These are phyloP conservation scores for Eurotiales sp. DNA, from an alignment of 2,329 filamentous ascomycete species.

Conservation along the genomic window DNA sequence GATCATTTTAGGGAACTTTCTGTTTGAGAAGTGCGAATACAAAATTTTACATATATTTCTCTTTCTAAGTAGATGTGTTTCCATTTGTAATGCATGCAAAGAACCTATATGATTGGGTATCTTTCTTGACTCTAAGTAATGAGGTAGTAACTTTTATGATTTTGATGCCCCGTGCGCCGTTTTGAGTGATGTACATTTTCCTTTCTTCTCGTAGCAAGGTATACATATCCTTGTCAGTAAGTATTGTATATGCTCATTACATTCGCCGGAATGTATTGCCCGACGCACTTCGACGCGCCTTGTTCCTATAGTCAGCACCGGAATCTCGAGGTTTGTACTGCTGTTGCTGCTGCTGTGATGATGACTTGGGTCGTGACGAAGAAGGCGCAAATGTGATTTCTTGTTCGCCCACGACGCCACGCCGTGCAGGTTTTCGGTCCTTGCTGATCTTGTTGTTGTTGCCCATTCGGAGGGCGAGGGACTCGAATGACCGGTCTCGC, in stretches of 20 bases:
- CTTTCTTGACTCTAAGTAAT: neutral
- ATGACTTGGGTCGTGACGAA: conserved; percentile 1
- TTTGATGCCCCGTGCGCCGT: too few relatives aligned
- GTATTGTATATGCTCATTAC: conserved; percentile 3
- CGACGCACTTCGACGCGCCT: conserved; percentile 48
- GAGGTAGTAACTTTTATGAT: neutral
- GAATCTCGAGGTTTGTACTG: conserved; percentile 14
- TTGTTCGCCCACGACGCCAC: conserved; percentile 45
- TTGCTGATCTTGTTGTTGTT: conserved; percentile 23
- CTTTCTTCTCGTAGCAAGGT: too few relatives aligned
- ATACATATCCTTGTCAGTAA: too few relatives aligned
- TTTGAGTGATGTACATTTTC: too few relatives aligned
- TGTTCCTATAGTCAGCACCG: conserved; percentile 26
- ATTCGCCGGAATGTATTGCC: conserved; percentile 40
- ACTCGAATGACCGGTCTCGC: conserved; percentile 56
- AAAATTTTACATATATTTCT: too few relatives aligned
- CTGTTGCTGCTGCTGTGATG: neutral
- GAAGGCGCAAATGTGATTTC: conserved; percentile 59
- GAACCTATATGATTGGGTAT: neutral
- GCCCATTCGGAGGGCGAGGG: conserved; percentile 48
- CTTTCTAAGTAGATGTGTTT: too few relatives aligned
- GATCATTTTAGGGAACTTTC: too few relatives aligned
- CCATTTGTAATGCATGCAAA: too few relatives aligned
- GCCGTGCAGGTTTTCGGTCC: conserved; percentile 16
- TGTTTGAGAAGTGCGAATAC: too few relatives aligned